A percentile compares a stretch with the other conserved stretches of the same genome.
Conservation (phyloP, 116 monocot species). For the Iris pallida region DNA sequence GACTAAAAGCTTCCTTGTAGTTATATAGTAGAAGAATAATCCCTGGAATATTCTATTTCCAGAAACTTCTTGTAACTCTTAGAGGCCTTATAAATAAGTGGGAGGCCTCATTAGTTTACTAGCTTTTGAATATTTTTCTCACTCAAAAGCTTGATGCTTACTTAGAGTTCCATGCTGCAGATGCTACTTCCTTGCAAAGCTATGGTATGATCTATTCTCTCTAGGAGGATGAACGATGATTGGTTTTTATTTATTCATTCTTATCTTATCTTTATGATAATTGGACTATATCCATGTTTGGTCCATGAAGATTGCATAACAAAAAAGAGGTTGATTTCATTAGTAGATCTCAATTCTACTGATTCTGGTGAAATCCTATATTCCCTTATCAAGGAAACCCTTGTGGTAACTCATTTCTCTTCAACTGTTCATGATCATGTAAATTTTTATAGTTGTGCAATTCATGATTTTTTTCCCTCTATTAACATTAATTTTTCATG, state of each 20-base stretch:
- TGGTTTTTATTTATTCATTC: not conserved
- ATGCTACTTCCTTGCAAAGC: conserved; percentile 57
- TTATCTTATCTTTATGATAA: not conserved
- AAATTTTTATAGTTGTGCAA: not conserved
- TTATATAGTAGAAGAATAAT: no score
- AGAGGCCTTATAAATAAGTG: no score
- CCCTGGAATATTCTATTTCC: no score
- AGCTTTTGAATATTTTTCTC: conserved; percentile 85
- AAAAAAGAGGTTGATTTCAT: conserved; percentile 85
- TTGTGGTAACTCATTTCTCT: conserved; percentile 38
- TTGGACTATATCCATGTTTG: conserved; percentile 36
- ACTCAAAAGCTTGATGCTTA: conserved; percentile 72
- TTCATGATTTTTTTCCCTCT: no score
- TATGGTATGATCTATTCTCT: conserved; percentile 43
- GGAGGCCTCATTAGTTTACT: conserved; percentile 51
- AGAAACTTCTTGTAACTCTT: no score
- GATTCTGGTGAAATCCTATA: conserved; percentile 69
- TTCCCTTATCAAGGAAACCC: conserved; percentile 61
- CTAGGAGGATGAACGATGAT: not conserved
- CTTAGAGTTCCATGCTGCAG: conserved; percentile 62
- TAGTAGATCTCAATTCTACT: conserved; percentile 68
- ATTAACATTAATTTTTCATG: no score
- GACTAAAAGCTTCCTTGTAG: no score
- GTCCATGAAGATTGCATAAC: conserved; percentile 83
- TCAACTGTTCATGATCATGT: not conserved